Evolutionary conservation across 23 red algal species (phyloP), one percentile per base, ranked within the genome.

Genomic region (Gracilaria vermiculophylla): DNA sequence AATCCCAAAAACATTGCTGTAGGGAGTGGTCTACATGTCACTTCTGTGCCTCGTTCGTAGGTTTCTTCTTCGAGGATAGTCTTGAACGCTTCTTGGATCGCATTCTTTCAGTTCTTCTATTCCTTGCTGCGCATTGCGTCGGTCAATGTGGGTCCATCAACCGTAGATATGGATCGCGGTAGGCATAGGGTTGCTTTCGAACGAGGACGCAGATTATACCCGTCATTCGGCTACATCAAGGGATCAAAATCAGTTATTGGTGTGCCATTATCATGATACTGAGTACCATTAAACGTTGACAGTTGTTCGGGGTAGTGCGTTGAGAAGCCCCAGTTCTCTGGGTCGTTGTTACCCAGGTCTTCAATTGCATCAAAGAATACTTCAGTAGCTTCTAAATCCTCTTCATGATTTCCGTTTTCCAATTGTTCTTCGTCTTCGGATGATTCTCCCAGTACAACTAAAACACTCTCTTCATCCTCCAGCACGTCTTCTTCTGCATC

Each of bases 41-140:
- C 0, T 45, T 29, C 14, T 11, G 1, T 21, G 1, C 40, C 7
- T 8, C 0, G 17, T 31, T 2, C 31, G 44, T 84, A 65, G n/a
- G 42, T 67, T 13, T 84, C 21, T 23, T 60, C 40, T 27, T 84
- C 37, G 0, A 29, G 21, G 3, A 84, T 64, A 0, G 5, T 76
- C 24, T n/a, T 15, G 15, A 76, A 87, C 44, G 76, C 67, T 41
- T 87, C 83, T 24, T 73, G 10, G 10, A 87, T 76, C 27, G 66
- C 83, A 25, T 76, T 76, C 28, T 50, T 53, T 69, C 83, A 87
- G 19, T 76, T n/a, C 5, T 40, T 64, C 65, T 23, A 53, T 49
- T 87, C 83, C 0, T 44, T 27, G 2, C 32, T 57, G 37, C 31
- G 32, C 14, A 74, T 44, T 4, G 83, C 66, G 5, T 74, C 6